Conservation (phyloP, 352 stramenopile genomes). For the Thalassiosira pacifica region DNA sequence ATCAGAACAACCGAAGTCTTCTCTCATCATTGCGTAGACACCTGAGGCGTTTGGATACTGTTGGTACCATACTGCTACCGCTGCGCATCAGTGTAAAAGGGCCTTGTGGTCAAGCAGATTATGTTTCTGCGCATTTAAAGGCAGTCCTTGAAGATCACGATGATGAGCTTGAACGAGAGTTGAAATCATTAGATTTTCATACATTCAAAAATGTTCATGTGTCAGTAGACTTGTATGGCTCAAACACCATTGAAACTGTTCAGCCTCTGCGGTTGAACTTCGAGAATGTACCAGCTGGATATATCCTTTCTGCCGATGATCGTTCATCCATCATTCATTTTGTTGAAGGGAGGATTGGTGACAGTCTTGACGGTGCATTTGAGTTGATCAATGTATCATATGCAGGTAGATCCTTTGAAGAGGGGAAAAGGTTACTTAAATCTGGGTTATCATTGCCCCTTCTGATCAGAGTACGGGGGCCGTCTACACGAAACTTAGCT, state of each 20-base stretch:
- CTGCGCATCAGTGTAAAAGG: constrained; percentile 1
- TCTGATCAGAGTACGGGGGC: not conserved
- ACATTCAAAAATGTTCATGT: not conserved
- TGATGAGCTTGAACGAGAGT: not conserved
- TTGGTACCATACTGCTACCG: not conserved
- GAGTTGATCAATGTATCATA: constrained; percentile 1
- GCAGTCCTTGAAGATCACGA: not conserved
- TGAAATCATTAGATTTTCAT: not conserved
- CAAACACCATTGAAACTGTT: no score
- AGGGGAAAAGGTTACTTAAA: not conserved
- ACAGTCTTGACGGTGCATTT: not conserved
- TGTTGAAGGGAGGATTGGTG: not conserved
- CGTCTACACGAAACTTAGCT: not conserved
- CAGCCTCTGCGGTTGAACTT: not conserved
- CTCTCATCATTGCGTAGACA: not conserved
- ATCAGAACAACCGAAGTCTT: not conserved
- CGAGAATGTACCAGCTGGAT: not conserved
- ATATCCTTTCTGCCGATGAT: not conserved
- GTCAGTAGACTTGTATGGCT: constrained; percentile 1
- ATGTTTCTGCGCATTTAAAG: not conserved
- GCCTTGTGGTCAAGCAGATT: not conserved
- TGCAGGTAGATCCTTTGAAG: not conserved
- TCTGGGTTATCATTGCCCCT: not conserved
- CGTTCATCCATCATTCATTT: not conserved
- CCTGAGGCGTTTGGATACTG: not conserved